Evolutionary conservation across 1,284 basidiomycete species (phyloP), one percentile per base, ranked within the genome.

Genomic region (Ganoderma boninense): DNA sequence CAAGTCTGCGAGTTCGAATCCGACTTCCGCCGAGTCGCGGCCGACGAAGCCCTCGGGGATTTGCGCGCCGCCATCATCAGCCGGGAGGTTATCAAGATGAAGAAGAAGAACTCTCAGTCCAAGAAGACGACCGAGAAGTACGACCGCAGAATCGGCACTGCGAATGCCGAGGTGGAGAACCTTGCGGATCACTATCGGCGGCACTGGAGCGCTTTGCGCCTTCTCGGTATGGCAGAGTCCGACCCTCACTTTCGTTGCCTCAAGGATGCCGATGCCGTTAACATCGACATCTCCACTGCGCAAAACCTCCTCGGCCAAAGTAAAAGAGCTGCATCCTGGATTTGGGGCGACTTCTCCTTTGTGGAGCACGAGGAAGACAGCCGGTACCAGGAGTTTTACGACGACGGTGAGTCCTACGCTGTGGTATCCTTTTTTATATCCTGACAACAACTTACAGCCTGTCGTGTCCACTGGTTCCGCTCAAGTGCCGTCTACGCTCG

Each of bases 391-490:
- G 56, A 29, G 11, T 59, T 59, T 32, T 18, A 32, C 6, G 26
- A 59, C 7, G 56, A 59, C 6, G 56, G 56, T 59, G 13, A 35
- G 56, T 18, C 1, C 16, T n/a, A 2, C 26, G 14, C 1, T 11
- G 26, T 32, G 14, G 14, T 11, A 6, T n/a, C 38, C 4, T 59
- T 14, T 2, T 3, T 20, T 56, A 32, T 44, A 44, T 2, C 14
- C 20, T 11, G 16, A 29, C 5, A 0, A 29, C 1, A 43, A 52
- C 57, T 16, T 62, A 11, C 44, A 74, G 70, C 64, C 7, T 29
- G 63, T 8, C 66, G 67, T 11, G 70, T 73, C 0, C 70, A 74
- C 32, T 74, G 70, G 73, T 74, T 72, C 64, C 66, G 71, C 20
- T 61, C 44, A 1, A 74, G 67, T 23, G 70, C 73, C 1, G 40